Evolutionary conservation across 805 yeast genomes (phyloP), one percentile per base, ranked within the genome.

Genomic region (Myxozyma geophila): DNA sequence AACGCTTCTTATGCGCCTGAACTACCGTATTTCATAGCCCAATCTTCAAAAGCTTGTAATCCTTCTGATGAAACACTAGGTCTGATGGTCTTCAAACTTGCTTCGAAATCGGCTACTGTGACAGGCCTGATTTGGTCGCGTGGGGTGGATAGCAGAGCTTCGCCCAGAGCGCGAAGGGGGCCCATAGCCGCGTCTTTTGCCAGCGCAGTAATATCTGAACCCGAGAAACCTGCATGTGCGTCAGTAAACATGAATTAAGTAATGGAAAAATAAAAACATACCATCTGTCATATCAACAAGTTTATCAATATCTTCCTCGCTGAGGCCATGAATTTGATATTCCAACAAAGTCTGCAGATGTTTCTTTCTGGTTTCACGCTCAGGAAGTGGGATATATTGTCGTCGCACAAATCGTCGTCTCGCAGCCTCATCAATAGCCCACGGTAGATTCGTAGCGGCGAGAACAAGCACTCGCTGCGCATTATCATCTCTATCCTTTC

Each of bases 171-270:
- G 67, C 99, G 81, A 43, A 95, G 79, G 1, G 99, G 98, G 0
- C 97, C 97, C 98, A 93, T 92, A 0, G 99, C 98, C 2, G 97
- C 96, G 74, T 93, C 98, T 75, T 92, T 95, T 1, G 98, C 96
- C 64, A 93, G 76, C 0, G 97, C 92, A 0, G 98, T 92, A 49
- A 93, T 83, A 76, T 93, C 99, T 68, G 95, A 87, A 1, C 97
- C 97, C n/a, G 96, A 89, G 75, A 87, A 91, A 0, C 67, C 67
- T 64, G 46, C 47, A 17, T 3, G 35, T 9, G 2, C 4, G 39
- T 44, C 21, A 39, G 23, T 37, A 48, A 23, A 12, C n/a, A 12
- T 6, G 36, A 37, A 17, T n/a, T 13, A 10, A 19, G 10, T n/a
- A 10, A 37, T 12, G 23, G 46, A 19, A 36, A 12, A 19, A 15